These are phyloP conservation scores for Rubus parviflorus DNA, from an alignment of 306 rosid genomes.

Conservation along the genomic window DNA sequence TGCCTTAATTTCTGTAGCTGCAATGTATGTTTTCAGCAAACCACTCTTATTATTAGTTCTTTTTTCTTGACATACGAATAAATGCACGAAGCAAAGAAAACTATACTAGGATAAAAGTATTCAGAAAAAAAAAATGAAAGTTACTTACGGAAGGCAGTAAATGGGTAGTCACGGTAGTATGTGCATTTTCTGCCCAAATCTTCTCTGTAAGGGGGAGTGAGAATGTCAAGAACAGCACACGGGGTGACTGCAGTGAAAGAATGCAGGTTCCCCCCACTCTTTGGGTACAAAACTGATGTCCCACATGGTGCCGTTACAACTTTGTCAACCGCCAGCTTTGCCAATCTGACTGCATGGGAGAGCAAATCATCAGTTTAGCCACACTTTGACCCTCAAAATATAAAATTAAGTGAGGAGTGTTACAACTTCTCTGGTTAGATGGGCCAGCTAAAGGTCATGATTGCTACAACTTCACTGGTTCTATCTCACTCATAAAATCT, in stretches of 20 bases:
- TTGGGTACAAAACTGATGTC: constrained; percentile 76
- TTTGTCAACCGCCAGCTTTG: constrained; percentile 72
- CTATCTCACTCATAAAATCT: no score
- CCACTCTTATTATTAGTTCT: constrained; percentile 1
- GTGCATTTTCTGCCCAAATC: constrained; percentile 82
- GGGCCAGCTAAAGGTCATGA: no score
- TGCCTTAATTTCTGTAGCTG: constrained; percentile 48
- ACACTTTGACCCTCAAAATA: not conserved
- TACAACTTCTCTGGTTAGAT: no score
- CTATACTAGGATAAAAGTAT: not conserved
- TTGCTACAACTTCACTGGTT: no score
- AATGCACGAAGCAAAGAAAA: not conserved
- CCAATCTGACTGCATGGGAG: constrained; percentile 60
- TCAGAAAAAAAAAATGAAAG: not conserved
- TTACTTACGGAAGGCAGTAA: constrained; percentile 65
- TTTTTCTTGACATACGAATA: not conserved
- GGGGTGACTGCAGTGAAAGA: constrained; percentile 85
- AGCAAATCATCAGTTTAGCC: not conserved
- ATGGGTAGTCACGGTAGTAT: constrained; percentile 78
- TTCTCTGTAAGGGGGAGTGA: constrained; percentile 80
- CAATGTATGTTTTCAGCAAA: constrained; percentile 20
- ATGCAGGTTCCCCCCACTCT: constrained; percentile 81
- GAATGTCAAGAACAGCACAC: constrained; percentile 87
- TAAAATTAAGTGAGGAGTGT: no score
- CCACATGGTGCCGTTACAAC: constrained; percentile 70